phyloP scores from a whole-genome alignment of 306 rosid genomes.

The Hylodesmum podocarpum region DNA sequence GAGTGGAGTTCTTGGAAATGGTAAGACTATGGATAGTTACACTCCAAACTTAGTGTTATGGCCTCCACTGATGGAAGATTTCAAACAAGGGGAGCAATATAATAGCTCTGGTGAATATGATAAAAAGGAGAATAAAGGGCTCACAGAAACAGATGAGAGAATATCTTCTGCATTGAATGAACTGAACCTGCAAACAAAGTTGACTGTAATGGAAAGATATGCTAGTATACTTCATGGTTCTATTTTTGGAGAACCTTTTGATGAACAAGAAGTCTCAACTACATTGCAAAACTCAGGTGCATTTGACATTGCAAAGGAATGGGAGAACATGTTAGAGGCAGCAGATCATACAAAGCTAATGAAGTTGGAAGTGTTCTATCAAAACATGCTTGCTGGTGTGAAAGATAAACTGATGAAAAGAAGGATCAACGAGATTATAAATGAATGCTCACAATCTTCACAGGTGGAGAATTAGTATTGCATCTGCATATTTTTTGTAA shows the following conservation, averaged over 20 bases:
- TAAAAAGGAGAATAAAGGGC: slow-evolving; percentile 36
- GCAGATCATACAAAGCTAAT: slow-evolving; percentile 57
- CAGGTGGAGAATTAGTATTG: background rate
- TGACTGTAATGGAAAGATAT: slow-evolving; percentile 63
- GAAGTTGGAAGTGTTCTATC: slow-evolving; percentile 67
- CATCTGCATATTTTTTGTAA: background rate
- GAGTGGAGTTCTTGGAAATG: slow-evolving; percentile 87
- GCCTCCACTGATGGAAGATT: slow-evolving; percentile 64
- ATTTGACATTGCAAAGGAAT: slow-evolving; percentile 67
- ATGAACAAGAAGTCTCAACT: slow-evolving; percentile 60
- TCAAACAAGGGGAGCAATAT: slow-evolving; percentile 48
- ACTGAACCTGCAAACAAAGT: slow-evolving; percentile 57
- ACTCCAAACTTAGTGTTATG: slow-evolving; percentile 59
- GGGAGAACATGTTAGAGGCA: slow-evolving; percentile 80
- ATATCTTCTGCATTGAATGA: slow-evolving; percentile 53
- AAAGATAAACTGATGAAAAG: slow-evolving; percentile 75
- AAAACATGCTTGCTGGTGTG: slow-evolving; percentile 59
- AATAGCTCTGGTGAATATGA: slow-evolving; percentile 38
- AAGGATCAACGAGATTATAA: slow-evolving; percentile 69
- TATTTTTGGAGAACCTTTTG: slow-evolving; percentile 76
- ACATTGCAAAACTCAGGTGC: slow-evolving; percentile 51
- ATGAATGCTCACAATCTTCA: slow-evolving; percentile 59
- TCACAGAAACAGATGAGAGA: slow-evolving; percentile 47
- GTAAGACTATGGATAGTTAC: slow-evolving; percentile 52
- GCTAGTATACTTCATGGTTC: slow-evolving; percentile 76